Evolutionary conservation across 371 early-diverging fungal species (phyloP).

Genomic region (Furculomyces boomerangus): DNA sequence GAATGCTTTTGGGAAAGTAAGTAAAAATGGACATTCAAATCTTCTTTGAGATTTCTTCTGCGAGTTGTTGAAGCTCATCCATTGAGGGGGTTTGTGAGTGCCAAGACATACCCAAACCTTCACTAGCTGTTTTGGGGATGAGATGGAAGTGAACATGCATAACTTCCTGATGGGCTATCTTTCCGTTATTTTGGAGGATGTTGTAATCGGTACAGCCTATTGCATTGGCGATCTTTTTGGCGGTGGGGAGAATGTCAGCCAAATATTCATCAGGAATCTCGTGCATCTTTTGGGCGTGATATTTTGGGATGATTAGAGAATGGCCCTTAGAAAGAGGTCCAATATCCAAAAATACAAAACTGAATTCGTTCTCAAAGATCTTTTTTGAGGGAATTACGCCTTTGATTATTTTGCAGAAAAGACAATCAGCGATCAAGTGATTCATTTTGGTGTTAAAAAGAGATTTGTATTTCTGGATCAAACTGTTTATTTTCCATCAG

Average conservation of each 20-base stretch:
- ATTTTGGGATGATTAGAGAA: slow-evolving; percentile 41
- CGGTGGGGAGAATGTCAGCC: slow-evolving; percentile 63
- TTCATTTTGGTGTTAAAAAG: background rate
- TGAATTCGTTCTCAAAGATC: slow-evolving; percentile 53
- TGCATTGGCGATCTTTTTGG: slow-evolving; percentile 65
- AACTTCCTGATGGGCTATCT: slow-evolving; percentile 37
- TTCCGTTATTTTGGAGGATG: slow-evolving; percentile 61
- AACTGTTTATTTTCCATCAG: too few relatives aligned
- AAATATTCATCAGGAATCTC: slow-evolving; percentile 72
- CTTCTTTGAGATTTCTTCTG: background rate
- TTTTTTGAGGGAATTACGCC: slow-evolving; percentile 70
- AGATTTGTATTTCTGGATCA: too few relatives aligned
- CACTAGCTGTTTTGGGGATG: slow-evolving; percentile 53
- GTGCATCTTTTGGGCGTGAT: slow-evolving; percentile 78
- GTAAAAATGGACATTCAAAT: background rate
- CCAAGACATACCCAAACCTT: slow-evolving; percentile 61
- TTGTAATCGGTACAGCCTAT: slow-evolving; percentile 65
- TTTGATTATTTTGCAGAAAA: slow-evolving; percentile 81
- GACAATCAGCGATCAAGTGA: slow-evolving; percentile 30
- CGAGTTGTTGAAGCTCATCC: background rate
- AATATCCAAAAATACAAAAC: slow-evolving; percentile 55
- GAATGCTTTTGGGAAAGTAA: background rate
- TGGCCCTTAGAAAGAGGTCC: slow-evolving; percentile 65
- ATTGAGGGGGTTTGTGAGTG: background rate
- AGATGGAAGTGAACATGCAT: slow-evolving; percentile 85